Base-by-base conservation (phyloP, 1,139 yeast genomes). In the Lodderomyces parapsilosis region DNA sequence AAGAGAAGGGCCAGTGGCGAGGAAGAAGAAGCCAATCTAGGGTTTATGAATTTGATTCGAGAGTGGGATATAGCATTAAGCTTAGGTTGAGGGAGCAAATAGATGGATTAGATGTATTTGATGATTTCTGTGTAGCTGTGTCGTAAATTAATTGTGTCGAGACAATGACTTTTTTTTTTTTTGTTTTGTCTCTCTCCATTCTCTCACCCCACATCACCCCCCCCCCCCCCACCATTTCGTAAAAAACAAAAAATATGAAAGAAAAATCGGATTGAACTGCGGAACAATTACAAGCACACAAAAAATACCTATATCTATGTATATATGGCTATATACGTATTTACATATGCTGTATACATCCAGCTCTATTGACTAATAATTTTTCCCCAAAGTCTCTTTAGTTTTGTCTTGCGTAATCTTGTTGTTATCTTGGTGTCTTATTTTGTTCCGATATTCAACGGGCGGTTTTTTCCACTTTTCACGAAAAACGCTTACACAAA, bases 1-100 rank as follows among this genome's bases (percentile, higher is more conserved):
- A 65, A 72, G 37, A 56, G 79, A 23, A 56, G 76, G 41, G 65
- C 60, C 9, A 58, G 58, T 10, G 70, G 67, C 1, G 79, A 76
- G 39, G 67, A 66, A n/a, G 45, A 40, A 14, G 46, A 40, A 32
- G 78, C 74, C 36, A 65, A 65, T 14, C 54, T 56, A 23, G 74
- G 77, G 19, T 77, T 80, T 71, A 65, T 78, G 68, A 82, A 78
- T 50, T 57, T 78, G 62, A 65, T 79, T 1, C 63, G 80, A 41
- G 80, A 74, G 45, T 79, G 83, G 83, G 81, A 74, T 27, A 57
- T 71, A 6, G 63, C 65, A 3, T 58, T 74, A 44, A 65, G 68
- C 45, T 55, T 73, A 40, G 73, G 69, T 5, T 64, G 14, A 38
- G 13, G 8, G n/a, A 22, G n/a, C n/a, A n/a, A n/a, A n/a, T n/a